phyloP scores from a whole-genome alignment of 2,329 filamentous ascomycete genomes.

The Elsinoe necatrix region DNA sequence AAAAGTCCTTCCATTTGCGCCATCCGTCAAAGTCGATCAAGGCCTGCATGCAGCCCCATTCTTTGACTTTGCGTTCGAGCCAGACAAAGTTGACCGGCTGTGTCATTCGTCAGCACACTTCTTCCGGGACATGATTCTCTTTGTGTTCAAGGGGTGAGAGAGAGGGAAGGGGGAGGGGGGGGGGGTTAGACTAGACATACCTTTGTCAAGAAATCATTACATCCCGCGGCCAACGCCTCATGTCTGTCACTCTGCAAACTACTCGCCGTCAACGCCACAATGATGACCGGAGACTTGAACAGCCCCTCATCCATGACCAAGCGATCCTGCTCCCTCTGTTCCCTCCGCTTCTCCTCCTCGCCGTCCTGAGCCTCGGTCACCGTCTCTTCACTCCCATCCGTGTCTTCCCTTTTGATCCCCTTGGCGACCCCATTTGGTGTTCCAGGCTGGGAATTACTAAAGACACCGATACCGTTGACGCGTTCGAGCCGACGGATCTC shows the following conservation, averaged over 20 bases:
- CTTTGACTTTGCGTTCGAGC: constrained; percentile 95
- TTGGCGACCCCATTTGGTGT: constrained; percentile 28
- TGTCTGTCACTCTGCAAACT: constrained; percentile 92
- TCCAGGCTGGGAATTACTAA: constrained; percentile 46
- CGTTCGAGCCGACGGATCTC: constrained; percentile 86
- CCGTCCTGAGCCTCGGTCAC: constrained; percentile 18
- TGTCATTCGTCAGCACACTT: constrained; percentile 74
- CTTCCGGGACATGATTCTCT: too few relatives aligned
- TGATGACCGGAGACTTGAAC: constrained; percentile 96
- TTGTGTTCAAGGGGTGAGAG: too few relatives aligned
- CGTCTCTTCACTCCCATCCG: constrained; percentile 28
- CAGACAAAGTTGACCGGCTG: constrained; percentile 91
- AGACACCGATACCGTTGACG: constrained; percentile 87
- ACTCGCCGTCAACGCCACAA: constrained; percentile 90
- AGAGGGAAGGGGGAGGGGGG: constrained; percentile 79
- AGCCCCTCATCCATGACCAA: constrained; percentile 54
- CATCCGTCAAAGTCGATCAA: constrained; percentile 97
- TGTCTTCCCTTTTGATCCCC: constrained; percentile 27
- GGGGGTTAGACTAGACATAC: constrained; percentile 1
- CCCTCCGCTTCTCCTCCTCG: constrained; percentile 33
- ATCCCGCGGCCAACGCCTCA: constrained; percentile 87
- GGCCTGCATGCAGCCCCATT: constrained; percentile 99
- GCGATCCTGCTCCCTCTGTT: constrained; percentile 55
- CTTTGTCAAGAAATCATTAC: constrained; percentile 96
- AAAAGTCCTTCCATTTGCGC: constrained; percentile 86